Evolutionary conservation across 164 flowering plant genomes (phyloP).

Genomic region (Taxillus chinensis): DNA sequence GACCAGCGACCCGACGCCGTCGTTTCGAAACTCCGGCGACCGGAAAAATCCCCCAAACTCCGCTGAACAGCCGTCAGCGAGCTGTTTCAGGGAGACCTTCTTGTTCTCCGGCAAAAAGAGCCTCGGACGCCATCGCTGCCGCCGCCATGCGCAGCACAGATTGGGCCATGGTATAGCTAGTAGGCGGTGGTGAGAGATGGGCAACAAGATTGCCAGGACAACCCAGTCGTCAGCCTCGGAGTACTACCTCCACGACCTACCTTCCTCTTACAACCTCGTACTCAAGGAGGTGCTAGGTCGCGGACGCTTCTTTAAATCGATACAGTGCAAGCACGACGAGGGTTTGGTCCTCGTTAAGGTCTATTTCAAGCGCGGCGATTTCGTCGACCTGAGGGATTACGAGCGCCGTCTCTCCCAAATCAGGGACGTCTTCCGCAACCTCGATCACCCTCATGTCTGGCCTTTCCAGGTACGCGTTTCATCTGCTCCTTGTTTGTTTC

Average conservation of each 20-base stretch:
- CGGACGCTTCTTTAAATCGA: conserved; percentile 86
- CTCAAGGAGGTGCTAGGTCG: conserved; percentile 84
- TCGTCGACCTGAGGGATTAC: conserved; percentile 67
- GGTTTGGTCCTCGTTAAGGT: conserved; percentile 96
- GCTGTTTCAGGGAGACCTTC: too few relatives aligned
- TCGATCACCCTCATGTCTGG: conserved; percentile 87
- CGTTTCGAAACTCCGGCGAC: too few relatives aligned
- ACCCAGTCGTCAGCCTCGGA: conserved; percentile 94
- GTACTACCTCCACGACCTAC: conserved; percentile 94
- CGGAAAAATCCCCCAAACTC: too few relatives aligned
- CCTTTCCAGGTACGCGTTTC: conserved; percentile 64
- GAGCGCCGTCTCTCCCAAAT: conserved; percentile 66
- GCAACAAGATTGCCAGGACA: conserved; percentile 92
- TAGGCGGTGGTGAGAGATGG: conserved; percentile 32
- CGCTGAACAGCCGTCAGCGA: too few relatives aligned
- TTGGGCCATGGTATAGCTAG: too few relatives aligned
- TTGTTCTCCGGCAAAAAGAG: too few relatives aligned
- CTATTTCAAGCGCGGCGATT: conserved; percentile 97
- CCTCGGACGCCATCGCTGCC: too few relatives aligned
- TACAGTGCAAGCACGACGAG: conserved; percentile 94
- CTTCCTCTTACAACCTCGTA: conserved; percentile 88
- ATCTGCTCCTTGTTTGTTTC: background rate
- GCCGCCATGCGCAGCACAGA: too few relatives aligned
- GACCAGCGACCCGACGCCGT: too few relatives aligned
- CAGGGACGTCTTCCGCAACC: conserved; percentile 45